These are phyloP conservation scores for Sporisorium iseilematis-ciliati DNA, from an alignment of 1,284 basidiomycete genomes.

Conservation along the genomic window DNA sequence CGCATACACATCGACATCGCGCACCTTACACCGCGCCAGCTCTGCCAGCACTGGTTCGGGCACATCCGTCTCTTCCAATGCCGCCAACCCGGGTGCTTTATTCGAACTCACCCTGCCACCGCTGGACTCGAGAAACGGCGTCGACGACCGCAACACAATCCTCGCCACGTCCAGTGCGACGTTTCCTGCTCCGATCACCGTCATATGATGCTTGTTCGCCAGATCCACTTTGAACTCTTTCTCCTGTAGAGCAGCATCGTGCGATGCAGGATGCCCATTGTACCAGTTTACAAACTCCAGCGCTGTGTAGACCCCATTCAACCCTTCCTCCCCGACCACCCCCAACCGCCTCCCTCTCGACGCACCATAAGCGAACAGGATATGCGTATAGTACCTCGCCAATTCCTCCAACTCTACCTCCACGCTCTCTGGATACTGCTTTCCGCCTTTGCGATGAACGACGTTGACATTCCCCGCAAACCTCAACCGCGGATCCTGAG, in stretches of 20 bases:
- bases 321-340: conserved; percentile 72
- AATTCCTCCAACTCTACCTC: conserved; percentile 76
- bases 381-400: conserved; percentile 80
- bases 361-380: conserved; percentile 85
- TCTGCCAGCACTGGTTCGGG: conserved; percentile 81
- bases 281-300: conserved; percentile 96
- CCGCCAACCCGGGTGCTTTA: conserved; percentile 70
- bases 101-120: conserved; percentile 17
- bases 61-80: conserved; percentile 82
- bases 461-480: conserved; percentile 93
- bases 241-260: conserved; percentile 42
- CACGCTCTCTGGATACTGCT: conserved; percentile 73
- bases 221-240: conserved; percentile 73
- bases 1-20: conserved; percentile 85
- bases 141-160: conserved; percentile 78
- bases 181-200: conserved; percentile 94
- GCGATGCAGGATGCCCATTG: conserved; percentile 82
- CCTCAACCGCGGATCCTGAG: conserved; percentile 58
- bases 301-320: conserved; percentile 79
- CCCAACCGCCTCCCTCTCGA: conserved; percentile 73
- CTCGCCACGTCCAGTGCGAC: conserved; percentile 94
- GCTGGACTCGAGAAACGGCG: conserved; percentile 39
- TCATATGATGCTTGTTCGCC: conserved; percentile 75
- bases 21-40: conserved; percentile 77
- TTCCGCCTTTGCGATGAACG: conserved; percentile 67